Evolutionary conservation across 2,329 filamentous ascomycete genomes (phyloP).

Genomic region (Talaromyces sp.): DNA sequence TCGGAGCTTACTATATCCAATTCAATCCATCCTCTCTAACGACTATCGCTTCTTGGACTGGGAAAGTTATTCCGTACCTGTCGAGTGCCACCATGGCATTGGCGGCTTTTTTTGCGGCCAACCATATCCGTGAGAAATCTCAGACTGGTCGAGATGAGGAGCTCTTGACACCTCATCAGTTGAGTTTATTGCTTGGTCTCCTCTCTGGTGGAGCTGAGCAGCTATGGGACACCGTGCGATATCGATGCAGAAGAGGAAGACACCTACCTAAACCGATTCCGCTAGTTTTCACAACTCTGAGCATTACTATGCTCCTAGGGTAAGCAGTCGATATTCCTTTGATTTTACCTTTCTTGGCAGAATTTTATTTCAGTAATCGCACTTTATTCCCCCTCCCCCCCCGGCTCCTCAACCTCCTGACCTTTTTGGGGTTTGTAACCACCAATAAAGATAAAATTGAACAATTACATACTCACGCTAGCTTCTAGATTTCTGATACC

Average conservation of each 20-base stretch:
- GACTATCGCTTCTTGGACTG: neutral
- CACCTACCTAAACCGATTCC: neutral
- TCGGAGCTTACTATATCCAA: neutral
- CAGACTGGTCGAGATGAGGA: neutral
- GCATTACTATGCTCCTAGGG: neutral
- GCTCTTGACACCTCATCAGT: slow-evolving; percentile 1
- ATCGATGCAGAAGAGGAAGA: slow-evolving; percentile 1
- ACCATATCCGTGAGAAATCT: slow-evolving; percentile 1
- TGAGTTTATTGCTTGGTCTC: slow-evolving; percentile 1
- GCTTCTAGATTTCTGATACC: neutral
- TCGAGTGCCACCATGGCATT: neutral
- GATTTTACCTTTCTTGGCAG: neutral
- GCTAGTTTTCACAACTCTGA: neutral
- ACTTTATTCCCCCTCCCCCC: too few relatives aligned
- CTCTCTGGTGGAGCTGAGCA: slow-evolving; percentile 1
- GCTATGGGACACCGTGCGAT: slow-evolving; percentile 1
- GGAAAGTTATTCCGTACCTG: neutral
- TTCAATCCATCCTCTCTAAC: neutral
- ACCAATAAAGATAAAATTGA: neutral
- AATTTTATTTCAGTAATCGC: neutral
- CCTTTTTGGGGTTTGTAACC: neutral
- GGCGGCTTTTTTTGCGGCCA: neutral
- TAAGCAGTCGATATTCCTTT: neutral
- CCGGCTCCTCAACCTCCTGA: too few relatives aligned
- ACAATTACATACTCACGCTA: neutral